Conservation (phyloP, 83 land plant genomes). For the Diphasiastrum complanatum region DNA sequence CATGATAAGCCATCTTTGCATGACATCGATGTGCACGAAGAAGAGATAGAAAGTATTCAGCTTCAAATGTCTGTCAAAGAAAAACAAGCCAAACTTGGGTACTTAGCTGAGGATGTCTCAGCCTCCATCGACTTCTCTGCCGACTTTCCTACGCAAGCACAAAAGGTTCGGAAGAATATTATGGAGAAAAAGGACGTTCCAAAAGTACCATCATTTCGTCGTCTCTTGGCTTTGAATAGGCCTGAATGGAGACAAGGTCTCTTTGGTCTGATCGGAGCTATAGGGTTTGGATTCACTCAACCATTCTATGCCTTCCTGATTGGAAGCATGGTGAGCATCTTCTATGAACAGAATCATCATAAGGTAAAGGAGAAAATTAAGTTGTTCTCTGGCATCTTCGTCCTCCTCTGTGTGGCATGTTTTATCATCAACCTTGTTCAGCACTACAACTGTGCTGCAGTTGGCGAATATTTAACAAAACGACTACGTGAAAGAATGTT, state of each 20-base stretch:
- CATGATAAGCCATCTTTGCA: too few relatives aligned
- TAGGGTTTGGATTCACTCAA: not conserved
- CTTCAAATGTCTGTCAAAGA: too few relatives aligned
- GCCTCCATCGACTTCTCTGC: too few relatives aligned
- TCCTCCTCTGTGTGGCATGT: not conserved
- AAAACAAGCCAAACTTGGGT: too few relatives aligned
- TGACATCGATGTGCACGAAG: too few relatives aligned
- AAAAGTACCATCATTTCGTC: too few relatives aligned
- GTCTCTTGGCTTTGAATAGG: not conserved
- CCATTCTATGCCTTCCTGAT: constrained; percentile 2
- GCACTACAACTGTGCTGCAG: not conserved
- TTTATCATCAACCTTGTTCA: not conserved
- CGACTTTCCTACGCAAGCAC: too few relatives aligned
- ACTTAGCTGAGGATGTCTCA: too few relatives aligned
- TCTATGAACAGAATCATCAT: not conserved
- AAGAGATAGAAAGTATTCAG: too few relatives aligned
- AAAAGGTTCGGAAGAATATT: too few relatives aligned
- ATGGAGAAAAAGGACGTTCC: too few relatives aligned
- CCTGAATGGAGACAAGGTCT: not conserved
- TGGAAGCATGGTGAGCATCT: not conserved
- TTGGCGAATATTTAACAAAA: constrained; percentile 4
- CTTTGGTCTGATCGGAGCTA: not conserved
- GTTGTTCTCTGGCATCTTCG: not conserved
- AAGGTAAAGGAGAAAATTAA: not conserved
- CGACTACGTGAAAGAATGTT: not conserved